These are phyloP conservation scores for Fulvia fulva DNA, from an alignment of 2,329 filamentous ascomycete species.

Conservation along the genomic window DNA sequence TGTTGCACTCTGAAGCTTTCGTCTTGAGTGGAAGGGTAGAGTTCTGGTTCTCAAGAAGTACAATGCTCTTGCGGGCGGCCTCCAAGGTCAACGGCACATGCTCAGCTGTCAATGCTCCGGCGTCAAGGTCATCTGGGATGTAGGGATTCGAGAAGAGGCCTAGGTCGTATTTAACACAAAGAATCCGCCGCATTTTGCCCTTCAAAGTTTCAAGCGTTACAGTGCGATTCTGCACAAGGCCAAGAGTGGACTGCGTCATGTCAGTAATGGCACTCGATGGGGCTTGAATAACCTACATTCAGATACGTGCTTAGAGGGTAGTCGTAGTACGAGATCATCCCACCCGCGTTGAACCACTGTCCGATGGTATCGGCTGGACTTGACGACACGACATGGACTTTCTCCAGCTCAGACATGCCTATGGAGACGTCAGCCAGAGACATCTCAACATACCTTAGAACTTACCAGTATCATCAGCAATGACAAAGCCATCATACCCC, in stretches of 20 bases:
- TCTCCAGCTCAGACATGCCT: slow-evolving; percentile 14
- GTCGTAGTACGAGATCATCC: slow-evolving; percentile 19
- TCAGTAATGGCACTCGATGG: background rate
- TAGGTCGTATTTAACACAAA: slow-evolving; percentile 18
- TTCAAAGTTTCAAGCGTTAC: slow-evolving; percentile 8
- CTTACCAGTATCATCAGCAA: slow-evolving; percentile 17
- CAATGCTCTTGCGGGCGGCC: slow-evolving; percentile 15
- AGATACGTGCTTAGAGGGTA: slow-evolving; percentile 16
- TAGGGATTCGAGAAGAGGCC: slow-evolving; percentile 16
- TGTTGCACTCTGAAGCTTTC: background rate
- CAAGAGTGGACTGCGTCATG: slow-evolving; percentile 4
- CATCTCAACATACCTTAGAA: background rate
- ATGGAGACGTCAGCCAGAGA: background rate
- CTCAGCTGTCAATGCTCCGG: slow-evolving; percentile 7
- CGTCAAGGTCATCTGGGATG: slow-evolving; percentile 13
- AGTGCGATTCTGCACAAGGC: slow-evolving; percentile 7
- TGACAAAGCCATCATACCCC: slow-evolving; percentile 17
- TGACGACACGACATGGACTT: slow-evolving; percentile 8
- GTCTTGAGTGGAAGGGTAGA: slow-evolving; percentile 6
- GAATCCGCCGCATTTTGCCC: slow-evolving; percentile 13
- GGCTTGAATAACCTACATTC: slow-evolving; percentile 1
- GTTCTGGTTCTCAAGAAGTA: slow-evolving; percentile 15
- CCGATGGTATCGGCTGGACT: slow-evolving; percentile 10
- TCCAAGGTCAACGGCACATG: slow-evolving; percentile 13
- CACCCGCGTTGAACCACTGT: slow-evolving; percentile 18